Base-by-base conservation (phyloP, 225 moss, liverwort and hornwort genomes). In the Antitrichia curtipendula region DNA sequence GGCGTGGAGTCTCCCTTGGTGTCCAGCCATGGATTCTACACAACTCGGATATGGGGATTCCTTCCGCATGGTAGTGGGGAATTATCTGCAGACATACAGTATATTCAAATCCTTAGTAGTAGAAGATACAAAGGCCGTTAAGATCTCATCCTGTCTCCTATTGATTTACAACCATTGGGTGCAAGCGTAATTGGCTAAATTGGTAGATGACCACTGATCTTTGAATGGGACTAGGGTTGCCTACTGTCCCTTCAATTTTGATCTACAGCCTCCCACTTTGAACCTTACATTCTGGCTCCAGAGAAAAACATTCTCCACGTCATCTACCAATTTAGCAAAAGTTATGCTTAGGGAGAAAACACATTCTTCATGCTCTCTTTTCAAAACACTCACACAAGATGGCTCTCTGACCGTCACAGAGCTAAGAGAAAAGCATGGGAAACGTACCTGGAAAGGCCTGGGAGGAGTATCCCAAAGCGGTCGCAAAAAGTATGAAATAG, bases 381-480 rank as follows among this genome's bases (percentile, higher is more conserved):
- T 60, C 36, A 50, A 50, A 40, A 56, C 22, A 54, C 12, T n/a
- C 52, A 52, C 25, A 52, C 9, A 27, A 82, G n/a, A 53, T 38
- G 70, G 5, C 83, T 22, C 28, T 52, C 68, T 29, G 52, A 16
- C 4, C 54, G 21, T 66, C 54, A 70, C 83, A 54, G 41, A 38
- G 29, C 10, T 4, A 58, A 58, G 45, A 34, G 29, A 25, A 53
- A 74, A 54, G 54, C 40, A 73, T 41, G 31, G 10, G 31, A 82
- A 60, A 24, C 84, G 34, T 71, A 93, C 91, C 36, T 85, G 86
- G 82, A 96, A 97, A 58, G 94, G 90, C 77, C 71, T 88, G 47
- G 93, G 94, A 66, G 95, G 91, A 78, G 92, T 90, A 86, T 95
- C 96, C 97, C 97, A 97, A 62, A 97, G 72, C 13, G 97, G 97